Evolutionary conservation across 2,329 filamentous ascomycete species (phyloP), one percentile per base, ranked within the genome.

Genomic region (Penicillium sp.): DNA sequence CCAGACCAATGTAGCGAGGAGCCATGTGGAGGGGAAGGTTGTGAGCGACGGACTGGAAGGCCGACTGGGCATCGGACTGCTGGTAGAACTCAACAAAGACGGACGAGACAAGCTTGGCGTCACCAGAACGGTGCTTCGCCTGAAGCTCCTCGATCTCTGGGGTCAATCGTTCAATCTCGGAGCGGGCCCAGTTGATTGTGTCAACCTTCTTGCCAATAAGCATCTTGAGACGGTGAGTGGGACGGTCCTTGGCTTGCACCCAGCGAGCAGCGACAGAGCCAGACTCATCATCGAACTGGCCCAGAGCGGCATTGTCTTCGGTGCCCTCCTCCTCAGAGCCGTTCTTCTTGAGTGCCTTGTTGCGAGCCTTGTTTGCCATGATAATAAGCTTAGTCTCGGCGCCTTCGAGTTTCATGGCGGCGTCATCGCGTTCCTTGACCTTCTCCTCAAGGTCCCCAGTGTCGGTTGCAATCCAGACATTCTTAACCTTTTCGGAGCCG

Each of bases 71-170:
- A 52, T 90, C 89, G 51, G 88, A 84, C 70, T 96, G 91, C 2
- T 83, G 86, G 57, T 84, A 81, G 67, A 97, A 99, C 70, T 97
- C 92, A 60, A 99, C 87, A 66, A 99, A 99, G 10, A 94, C 90
- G 19, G 91, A 88, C 13, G 88, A 85, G 28, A 91, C 79, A 58
- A 85, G 83, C 56, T 86, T 83, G 42, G 81, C 85, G 34, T 89
- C 82, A 48, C 89, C 85, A 23, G 79, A 76, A 46, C 81, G 83
- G 68, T 93, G 90, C 45, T 83, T 80, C 36, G 79, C 81, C 71
- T 94, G 90, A 21, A 85, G 81, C 37, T 83, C 79, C 46, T 89
- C 83, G 26, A 91, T 87, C 56, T 89, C 82, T 0, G 89, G 87
- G 48, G 88, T 87, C 40, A 95, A 83, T 45, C 86, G 86, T 60